These are phyloP conservation scores for Epichloe typhina DNA, from an alignment of 2,329 filamentous ascomycete species.

Conservation along the genomic window DNA sequence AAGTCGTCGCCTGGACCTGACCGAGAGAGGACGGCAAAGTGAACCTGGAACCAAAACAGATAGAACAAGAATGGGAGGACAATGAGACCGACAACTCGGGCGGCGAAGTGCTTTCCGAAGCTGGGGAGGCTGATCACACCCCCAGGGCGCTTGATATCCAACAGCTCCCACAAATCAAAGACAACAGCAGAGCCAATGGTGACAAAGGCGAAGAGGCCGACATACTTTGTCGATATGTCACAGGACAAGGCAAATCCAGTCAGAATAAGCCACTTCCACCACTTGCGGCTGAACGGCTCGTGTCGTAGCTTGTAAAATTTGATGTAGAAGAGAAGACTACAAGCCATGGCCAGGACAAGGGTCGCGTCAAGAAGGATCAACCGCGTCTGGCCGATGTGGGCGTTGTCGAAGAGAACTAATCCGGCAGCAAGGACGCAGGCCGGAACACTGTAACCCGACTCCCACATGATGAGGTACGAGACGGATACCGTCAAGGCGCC, in stretches of 20 bases:
- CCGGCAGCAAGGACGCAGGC: slow-evolving; percentile 79
- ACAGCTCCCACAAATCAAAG: slow-evolving; percentile 89
- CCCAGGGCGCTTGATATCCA: slow-evolving; percentile 78
- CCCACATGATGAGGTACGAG: slow-evolving; percentile 97
- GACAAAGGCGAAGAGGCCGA: slow-evolving; percentile 91
- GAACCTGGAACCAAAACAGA: slow-evolving; percentile 99
- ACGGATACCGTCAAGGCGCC: slow-evolving; percentile 90
- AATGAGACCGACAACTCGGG: slow-evolving; percentile 75
- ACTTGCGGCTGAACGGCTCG: slow-evolving; percentile 80
- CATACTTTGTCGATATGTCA: slow-evolving; percentile 97
- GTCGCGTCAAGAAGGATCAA: slow-evolving; percentile 92
- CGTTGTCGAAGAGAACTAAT: slow-evolving; percentile 89
- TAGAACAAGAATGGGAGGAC: slow-evolving; percentile 94
- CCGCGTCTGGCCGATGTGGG: slow-evolving; percentile 90
- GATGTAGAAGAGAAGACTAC: slow-evolving; percentile 87
- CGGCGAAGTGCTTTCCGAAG: slow-evolving; percentile 82
- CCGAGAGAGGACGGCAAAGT: slow-evolving; percentile 76
- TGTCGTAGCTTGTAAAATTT: slow-evolving; percentile 96
- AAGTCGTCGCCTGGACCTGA: slow-evolving; percentile 97
- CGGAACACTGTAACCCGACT: slow-evolving; percentile 92
- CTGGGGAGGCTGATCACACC: slow-evolving; percentile 67
- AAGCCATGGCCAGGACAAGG: slow-evolving; percentile 88
- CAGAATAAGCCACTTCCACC: slow-evolving; percentile 98
- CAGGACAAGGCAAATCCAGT: slow-evolving; percentile 92
- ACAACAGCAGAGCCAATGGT: slow-evolving; percentile 88